Evolutionary conservation across 257 asterid genomes (phyloP).

Genomic region (Solanum clarkiae): DNA sequence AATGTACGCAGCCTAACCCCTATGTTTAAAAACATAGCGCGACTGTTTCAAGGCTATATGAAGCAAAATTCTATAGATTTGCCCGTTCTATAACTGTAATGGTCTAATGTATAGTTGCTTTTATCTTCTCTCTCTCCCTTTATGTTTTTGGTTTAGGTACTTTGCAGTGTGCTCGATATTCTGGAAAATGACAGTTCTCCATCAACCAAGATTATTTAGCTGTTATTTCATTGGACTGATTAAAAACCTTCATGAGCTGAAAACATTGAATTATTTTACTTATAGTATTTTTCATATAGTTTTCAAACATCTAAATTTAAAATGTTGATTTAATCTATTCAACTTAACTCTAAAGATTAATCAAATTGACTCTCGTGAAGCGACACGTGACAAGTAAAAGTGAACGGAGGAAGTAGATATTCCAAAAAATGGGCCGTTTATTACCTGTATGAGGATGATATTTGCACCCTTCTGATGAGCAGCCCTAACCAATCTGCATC

Average conservation of each 20-base stretch:
- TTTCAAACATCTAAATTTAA: too few relatives aligned
- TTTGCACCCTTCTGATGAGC: slow-evolving; percentile 88
- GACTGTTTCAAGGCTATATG: not conserved
- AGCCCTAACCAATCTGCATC: slow-evolving; percentile 75
- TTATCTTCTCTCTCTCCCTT: not conserved
- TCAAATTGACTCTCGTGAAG: too few relatives aligned
- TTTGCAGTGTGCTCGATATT: not conserved
- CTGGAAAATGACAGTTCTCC: not conserved
- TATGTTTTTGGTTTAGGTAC: not conserved
- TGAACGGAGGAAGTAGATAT: not conserved
- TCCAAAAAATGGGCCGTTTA: not conserved
- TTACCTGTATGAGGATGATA: slow-evolving; percentile 86
- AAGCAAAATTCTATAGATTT: not conserved
- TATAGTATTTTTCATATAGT: too few relatives aligned
- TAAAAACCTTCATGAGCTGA: not conserved
- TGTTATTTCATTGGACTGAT: not conserved
- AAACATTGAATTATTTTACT: not conserved
- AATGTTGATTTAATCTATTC: too few relatives aligned
- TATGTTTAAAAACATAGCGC: too few relatives aligned
- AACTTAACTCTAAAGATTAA: too few relatives aligned
- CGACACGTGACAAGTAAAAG: too few relatives aligned
- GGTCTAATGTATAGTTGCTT: not conserved
- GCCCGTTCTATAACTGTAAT: not conserved
- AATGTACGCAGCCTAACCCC: too few relatives aligned
- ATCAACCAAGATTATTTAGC: not conserved